These are phyloP conservation scores for Tephrocybe sp. DNA, from an alignment of 768 basidiomycete species.

Conservation along the genomic window DNA sequence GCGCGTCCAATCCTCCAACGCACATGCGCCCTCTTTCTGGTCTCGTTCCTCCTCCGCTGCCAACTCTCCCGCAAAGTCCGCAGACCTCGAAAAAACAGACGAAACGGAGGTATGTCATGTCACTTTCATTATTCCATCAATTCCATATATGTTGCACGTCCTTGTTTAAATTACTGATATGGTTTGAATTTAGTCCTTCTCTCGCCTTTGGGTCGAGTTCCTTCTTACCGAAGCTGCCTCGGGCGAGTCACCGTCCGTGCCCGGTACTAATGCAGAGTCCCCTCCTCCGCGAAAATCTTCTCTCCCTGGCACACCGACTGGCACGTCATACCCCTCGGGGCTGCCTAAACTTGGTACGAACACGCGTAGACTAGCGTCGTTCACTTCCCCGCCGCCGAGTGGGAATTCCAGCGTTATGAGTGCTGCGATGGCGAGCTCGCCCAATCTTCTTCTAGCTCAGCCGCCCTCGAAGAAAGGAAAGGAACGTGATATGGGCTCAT, in stretches of 20 bases:
- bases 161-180: not conserved
- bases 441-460: slow-evolving; percentile 8
- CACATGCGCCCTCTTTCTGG: slow-evolving; percentile 20
- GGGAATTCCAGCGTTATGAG: slow-evolving; percentile 3
- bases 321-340: not conserved
- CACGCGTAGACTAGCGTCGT: slow-evolving; percentile 12
- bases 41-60: slow-evolving; percentile 19
- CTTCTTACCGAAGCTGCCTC: slow-evolving; percentile 85
- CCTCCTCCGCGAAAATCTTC: slow-evolving; percentile 12
- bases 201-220: slow-evolving; percentile 97
- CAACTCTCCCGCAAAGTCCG: slow-evolving; percentile 37
- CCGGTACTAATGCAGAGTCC: slow-evolving; percentile 8
- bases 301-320: slow-evolving; percentile 11
- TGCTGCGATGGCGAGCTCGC: slow-evolving; percentile 11
- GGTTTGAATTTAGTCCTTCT: slow-evolving; percentile 77
- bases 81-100: slow-evolving; percentile 76
- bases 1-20: slow-evolving; percentile 36
- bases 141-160: too few relatives aligned
- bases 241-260: slow-evolving; percentile 32
- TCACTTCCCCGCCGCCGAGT: slow-evolving; percentile 2
- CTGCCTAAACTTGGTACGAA: slow-evolving; percentile 1
- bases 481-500: slow-evolving; percentile 14
- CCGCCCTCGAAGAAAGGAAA: slow-evolving; percentile 18
- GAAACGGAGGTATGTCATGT: slow-evolving; percentile 70
- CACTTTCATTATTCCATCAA: not conserved